Percentiles rank a stretch among this genome's conserved stretches.
Evolutionary conservation across 2,329 filamentous ascomycete species (phyloP).

Genomic region (Emergomyces orientalis): DNA sequence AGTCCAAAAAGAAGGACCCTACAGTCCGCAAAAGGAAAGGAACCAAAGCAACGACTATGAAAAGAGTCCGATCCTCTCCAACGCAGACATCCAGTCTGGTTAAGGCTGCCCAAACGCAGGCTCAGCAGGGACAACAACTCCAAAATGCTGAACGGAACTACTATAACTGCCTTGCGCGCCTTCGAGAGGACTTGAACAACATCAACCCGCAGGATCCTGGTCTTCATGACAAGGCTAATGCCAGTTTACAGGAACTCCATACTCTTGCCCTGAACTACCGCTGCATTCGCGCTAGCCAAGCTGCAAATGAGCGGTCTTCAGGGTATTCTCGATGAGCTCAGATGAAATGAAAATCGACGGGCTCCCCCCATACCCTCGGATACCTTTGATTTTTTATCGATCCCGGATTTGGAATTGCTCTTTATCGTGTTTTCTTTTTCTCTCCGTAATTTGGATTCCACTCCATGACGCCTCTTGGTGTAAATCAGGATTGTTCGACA

Average conservation of each 20-base stretch:
- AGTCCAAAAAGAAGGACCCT: slow-evolving; percentile 31
- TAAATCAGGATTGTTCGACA: background rate
- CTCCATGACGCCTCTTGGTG: background rate
- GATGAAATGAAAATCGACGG: background rate
- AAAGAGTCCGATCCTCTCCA: slow-evolving; percentile 32
- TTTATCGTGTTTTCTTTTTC: background rate
- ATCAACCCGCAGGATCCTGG: slow-evolving; percentile 34
- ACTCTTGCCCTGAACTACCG: slow-evolving; percentile 36
- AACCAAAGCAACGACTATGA: slow-evolving; percentile 33
- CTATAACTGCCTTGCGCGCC: slow-evolving; percentile 32
- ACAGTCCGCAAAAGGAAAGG: slow-evolving; percentile 31
- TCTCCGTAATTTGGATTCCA: background rate
- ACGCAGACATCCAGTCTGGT: slow-evolving; percentile 21
- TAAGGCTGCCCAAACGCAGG: slow-evolving; percentile 28
- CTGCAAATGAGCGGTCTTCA: slow-evolving; percentile 23
- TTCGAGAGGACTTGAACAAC: slow-evolving; percentile 32
- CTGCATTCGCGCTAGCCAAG: slow-evolving; percentile 34
- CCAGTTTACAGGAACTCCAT: slow-evolving; percentile 36
- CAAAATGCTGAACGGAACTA: slow-evolving; percentile 36
- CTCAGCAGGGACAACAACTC: slow-evolving; percentile 32
- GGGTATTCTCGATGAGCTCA: slow-evolving; percentile 3
- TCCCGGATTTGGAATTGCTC: background rate
- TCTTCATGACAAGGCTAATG: slow-evolving; percentile 38
- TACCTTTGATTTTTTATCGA: background rate
- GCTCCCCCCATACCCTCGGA: background rate